Percentiles rank a stretch among this genome's conserved stretches.
These are phyloP conservation scores for Domatiomyces globalis DNA, from an alignment of 2,329 filamentous ascomycete genomes.

Conservation along the genomic window DNA sequence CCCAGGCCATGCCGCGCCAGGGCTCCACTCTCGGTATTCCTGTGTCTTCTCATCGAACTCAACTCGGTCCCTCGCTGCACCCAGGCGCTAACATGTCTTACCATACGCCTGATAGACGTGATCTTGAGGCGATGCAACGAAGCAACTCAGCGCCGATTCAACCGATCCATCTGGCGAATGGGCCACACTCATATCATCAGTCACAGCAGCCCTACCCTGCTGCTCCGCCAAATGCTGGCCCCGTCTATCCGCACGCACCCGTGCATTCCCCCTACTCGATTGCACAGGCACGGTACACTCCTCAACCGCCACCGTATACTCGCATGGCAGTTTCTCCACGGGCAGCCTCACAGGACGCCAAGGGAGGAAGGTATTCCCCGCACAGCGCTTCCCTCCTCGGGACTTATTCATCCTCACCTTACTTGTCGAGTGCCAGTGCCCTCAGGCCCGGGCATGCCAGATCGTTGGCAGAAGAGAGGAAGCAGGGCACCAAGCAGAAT, in stretches of 20 bases:
- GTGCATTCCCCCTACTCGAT: conserved; percentile 1
- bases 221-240: background rate
- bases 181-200: conserved; percentile 5
- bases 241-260: background rate
- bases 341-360: conserved; percentile 16
- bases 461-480: conserved; percentile 16
- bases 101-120: conserved; percentile 1
- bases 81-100: background rate
- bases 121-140: conserved; percentile 12
- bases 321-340: conserved; percentile 7
- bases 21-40: background rate
- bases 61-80: background rate
- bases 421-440: background rate
- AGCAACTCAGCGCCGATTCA: conserved; percentile 15
- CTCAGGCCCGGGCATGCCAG: conserved; percentile 1
- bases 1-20: background rate
- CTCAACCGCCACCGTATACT: conserved; percentile 1
- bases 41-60: background rate
- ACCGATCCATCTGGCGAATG: conserved; percentile 10
- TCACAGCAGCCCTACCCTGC: background rate
- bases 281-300: conserved; percentile 6
- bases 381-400: background rate
- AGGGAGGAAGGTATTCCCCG: conserved; percentile 13
- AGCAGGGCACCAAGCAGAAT: conserved; percentile 18
- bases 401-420: background rate